These are phyloP conservation scores for Cercospora beticola DNA, from an alignment of 2,329 filamentous ascomycete genomes.

Conservation along the genomic window DNA sequence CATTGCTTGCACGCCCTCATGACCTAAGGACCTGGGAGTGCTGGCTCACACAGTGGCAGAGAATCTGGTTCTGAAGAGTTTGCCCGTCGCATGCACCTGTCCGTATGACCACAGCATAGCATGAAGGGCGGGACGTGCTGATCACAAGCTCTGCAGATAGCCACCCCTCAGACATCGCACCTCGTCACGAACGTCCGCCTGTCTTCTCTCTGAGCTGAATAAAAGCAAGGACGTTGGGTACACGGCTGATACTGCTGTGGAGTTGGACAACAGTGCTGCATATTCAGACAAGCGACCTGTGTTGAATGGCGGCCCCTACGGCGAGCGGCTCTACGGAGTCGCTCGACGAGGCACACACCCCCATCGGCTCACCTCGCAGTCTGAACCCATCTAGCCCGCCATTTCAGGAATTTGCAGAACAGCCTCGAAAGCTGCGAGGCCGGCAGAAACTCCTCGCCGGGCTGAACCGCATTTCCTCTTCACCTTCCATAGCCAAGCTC, in stretches of 20 bases:
- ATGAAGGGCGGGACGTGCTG: constrained; percentile 1
- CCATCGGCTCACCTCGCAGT: constrained; percentile 20
- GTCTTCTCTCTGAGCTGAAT: background rate
- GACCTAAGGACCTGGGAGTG: background rate
- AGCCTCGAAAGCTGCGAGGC: constrained; percentile 61
- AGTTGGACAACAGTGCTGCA: background rate
- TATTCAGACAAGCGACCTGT: background rate
- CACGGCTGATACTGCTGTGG: background rate
- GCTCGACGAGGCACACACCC: constrained; percentile 18
- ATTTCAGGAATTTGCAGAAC: constrained; percentile 36
- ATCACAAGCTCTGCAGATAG: constrained; percentile 4
- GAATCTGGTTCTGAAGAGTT: background rate
- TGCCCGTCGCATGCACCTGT: constrained; percentile 7
- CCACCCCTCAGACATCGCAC: constrained; percentile 1
- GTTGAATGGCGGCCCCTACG: constrained; percentile 15
- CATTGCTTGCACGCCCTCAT: background rate
- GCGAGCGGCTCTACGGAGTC: constrained; percentile 24
- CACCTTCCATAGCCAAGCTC: constrained; percentile 66
- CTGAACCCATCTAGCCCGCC: constrained; percentile 32
- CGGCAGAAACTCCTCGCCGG: constrained; percentile 69
- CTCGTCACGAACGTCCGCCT: background rate
- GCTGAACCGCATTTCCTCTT: constrained; percentile 79
- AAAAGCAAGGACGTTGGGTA: background rate
- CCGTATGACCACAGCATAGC: constrained; percentile 5
- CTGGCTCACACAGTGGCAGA: background rate